phyloP scores from a whole-genome alignment of 1,139 yeast genomes.

The Yamadazyma pseudoaaseri region DNA sequence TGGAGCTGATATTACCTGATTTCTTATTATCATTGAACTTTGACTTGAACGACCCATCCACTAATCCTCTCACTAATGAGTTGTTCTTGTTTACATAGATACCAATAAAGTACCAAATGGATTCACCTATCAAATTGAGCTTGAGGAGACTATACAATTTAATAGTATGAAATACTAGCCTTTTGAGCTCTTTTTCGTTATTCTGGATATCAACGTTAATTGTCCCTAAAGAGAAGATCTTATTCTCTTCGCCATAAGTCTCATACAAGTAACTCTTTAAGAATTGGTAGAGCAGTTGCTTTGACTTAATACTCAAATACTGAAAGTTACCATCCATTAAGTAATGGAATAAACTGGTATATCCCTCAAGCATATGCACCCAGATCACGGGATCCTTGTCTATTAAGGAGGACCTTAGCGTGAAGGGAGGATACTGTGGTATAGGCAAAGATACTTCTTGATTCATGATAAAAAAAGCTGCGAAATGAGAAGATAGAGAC shows the following conservation, averaged over 20 bases:
- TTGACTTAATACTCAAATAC: slow-evolving; percentile 48
- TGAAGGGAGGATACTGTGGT: slow-evolving; percentile 72
- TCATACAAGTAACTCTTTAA: slow-evolving; percentile 57
- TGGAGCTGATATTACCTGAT: slow-evolving; percentile 49
- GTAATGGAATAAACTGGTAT: slow-evolving; percentile 50
- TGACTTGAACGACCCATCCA: slow-evolving; percentile 53
- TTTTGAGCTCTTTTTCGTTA: slow-evolving; percentile 49
- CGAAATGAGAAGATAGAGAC: not conserved
- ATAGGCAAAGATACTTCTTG: slow-evolving; percentile 23
- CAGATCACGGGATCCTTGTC: slow-evolving; percentile 83
- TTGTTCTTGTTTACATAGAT: slow-evolving; percentile 51
- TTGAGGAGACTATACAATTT: slow-evolving; percentile 53
- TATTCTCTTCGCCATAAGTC: slow-evolving; percentile 56
- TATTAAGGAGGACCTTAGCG: slow-evolving; percentile 66
- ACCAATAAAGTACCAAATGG: slow-evolving; percentile 61
- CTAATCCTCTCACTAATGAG: slow-evolving; percentile 47
- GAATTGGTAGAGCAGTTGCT: slow-evolving; percentile 58
- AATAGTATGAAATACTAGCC: slow-evolving; percentile 52
- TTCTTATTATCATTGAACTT: slow-evolving; percentile 48
- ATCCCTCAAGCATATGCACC: slow-evolving; percentile 68
- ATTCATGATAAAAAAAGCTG: slow-evolving; percentile 2
- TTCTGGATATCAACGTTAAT: slow-evolving; percentile 64
- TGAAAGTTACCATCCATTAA: slow-evolving; percentile 34
- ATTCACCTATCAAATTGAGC: slow-evolving; percentile 55
- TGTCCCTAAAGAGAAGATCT: slow-evolving; percentile 64